phyloP scores from a whole-genome alignment of 257 asterid genomes.

The Agastache rugosa region DNA sequence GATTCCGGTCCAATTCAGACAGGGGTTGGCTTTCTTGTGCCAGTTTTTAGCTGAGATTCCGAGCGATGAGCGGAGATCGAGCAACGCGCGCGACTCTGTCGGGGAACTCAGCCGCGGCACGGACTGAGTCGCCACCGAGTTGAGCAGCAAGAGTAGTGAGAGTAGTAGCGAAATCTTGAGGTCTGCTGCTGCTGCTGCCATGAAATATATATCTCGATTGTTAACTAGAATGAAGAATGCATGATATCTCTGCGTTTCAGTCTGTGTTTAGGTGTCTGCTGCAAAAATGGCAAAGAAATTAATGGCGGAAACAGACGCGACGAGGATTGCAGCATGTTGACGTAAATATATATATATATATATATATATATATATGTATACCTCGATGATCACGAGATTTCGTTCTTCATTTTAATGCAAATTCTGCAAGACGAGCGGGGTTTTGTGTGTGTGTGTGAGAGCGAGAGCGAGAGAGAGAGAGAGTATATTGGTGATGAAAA shows the following conservation, averaged over 20 bases:
- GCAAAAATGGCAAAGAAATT: conserved; percentile 25
- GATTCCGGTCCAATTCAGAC: conserved; percentile 76
- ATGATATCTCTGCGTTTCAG: background rate
- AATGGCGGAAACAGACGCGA: background rate
- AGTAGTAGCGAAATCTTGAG: conserved; percentile 27
- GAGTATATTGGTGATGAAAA: background rate
- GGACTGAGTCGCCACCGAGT: conserved; percentile 43
- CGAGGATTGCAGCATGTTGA: background rate
- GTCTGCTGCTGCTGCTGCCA: conserved; percentile 45
- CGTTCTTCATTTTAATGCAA: conserved; percentile 34
- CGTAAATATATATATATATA: conserved; percentile 36
- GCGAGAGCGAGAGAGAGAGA: background rate
- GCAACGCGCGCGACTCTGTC: conserved; percentile 59
- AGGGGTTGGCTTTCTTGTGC: conserved; percentile 66
- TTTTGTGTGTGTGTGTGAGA: background rate
- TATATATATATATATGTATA: conserved; percentile 36
- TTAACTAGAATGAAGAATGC: background rate
- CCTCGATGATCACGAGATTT: conserved; percentile 44
- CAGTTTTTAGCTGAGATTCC: conserved; percentile 62
- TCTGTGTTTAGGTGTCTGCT: background rate
- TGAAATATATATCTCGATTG: background rate
- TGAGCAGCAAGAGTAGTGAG: conserved; percentile 29
- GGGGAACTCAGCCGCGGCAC: conserved; percentile 40
- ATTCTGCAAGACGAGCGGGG: background rate
- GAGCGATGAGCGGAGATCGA: conserved; percentile 68